Evolutionary conservation across 2,329 filamentous ascomycete species (phyloP).

Genomic region (Diaporthe capsici): DNA sequence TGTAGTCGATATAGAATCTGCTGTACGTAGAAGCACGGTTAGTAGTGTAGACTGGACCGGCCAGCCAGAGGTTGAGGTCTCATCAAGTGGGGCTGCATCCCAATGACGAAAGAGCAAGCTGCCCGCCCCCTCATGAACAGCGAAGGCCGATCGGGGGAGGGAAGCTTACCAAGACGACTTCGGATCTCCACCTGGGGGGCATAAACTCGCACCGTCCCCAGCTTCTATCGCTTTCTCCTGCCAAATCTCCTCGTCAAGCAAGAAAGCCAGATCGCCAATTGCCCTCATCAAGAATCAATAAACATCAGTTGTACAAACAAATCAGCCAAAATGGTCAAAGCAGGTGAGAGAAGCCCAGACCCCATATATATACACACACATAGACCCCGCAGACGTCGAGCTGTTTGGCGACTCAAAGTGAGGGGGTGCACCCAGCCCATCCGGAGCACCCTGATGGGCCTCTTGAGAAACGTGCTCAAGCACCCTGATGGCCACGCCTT

Average conservation of each 20-base stretch:
- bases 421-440: conserved; percentile 46
- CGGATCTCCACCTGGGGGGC: conserved; percentile 31
- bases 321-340: conserved; percentile 95
- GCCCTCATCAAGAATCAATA: conserved; percentile 43
- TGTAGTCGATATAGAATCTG: background rate
- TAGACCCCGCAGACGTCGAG: conserved; percentile 43
- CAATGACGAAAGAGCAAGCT: conserved; percentile 34
- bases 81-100: conserved; percentile 25
- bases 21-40: background rate
- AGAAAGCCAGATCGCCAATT: conserved; percentile 32
- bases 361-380: conserved; percentile 24
- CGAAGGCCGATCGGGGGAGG: conserved; percentile 19
- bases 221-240: conserved; percentile 42
- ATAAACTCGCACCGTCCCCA: conserved; percentile 41
- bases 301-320: conserved; percentile 53
- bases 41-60: background rate
- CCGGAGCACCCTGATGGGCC: conserved; percentile 61
- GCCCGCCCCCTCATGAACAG: conserved; percentile 31
- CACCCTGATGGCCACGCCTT: conserved; percentile 48
- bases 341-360: conserved; percentile 74
- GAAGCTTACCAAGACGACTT: conserved; percentile 37
- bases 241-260: conserved; percentile 38
- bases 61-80: conserved; percentile 4
- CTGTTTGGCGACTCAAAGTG: conserved; percentile 35
- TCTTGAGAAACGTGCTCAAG: conserved; percentile 34